Evolutionary conservation across 2,329 filamentous ascomycete genomes (phyloP).

Genomic region (Neobulgaria alba): DNA sequence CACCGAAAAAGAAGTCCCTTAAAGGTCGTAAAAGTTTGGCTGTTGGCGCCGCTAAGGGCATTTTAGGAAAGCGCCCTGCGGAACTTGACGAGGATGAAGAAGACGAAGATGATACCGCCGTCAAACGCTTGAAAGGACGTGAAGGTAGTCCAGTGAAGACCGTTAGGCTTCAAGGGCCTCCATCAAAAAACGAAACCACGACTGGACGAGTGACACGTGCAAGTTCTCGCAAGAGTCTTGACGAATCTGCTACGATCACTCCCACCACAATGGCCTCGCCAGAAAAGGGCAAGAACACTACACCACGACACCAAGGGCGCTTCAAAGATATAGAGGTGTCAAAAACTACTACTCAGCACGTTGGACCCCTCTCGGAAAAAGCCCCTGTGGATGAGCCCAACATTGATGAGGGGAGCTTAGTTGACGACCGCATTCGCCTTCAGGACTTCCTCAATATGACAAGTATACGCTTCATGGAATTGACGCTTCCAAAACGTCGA

Average conservation of each 20-base stretch:
- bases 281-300: slow-evolving; percentile 38
- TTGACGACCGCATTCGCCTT: slow-evolving; percentile 62
- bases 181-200: slow-evolving; percentile 56
- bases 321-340: slow-evolving; percentile 47
- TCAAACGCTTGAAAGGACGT: slow-evolving; percentile 63
- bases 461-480: slow-evolving; percentile 95
- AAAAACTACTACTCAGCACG: slow-evolving; percentile 29
- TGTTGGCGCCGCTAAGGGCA: slow-evolving; percentile 62
- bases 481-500: slow-evolving; percentile 89
- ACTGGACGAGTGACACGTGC: slow-evolving; percentile 50
- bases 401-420: slow-evolving; percentile 28
- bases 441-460: slow-evolving; percentile 94
- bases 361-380: slow-evolving; percentile 34
- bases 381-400: slow-evolving; percentile 40
- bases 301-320: slow-evolving; percentile 46
- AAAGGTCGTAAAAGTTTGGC: slow-evolving; percentile 68
- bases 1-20: slow-evolving; percentile 61
- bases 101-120: slow-evolving; percentile 49
- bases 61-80: slow-evolving; percentile 64
- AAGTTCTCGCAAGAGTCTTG: slow-evolving; percentile 38
- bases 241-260: slow-evolving; percentile 31
- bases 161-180: slow-evolving; percentile 59
- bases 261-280: slow-evolving; percentile 41
- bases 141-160: slow-evolving; percentile 72
- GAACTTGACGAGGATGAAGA: slow-evolving; percentile 61